These are phyloP conservation scores for Blastomyces gilchristii DNA, from an alignment of 2,329 filamentous ascomycete genomes.

Conservation along the genomic window DNA sequence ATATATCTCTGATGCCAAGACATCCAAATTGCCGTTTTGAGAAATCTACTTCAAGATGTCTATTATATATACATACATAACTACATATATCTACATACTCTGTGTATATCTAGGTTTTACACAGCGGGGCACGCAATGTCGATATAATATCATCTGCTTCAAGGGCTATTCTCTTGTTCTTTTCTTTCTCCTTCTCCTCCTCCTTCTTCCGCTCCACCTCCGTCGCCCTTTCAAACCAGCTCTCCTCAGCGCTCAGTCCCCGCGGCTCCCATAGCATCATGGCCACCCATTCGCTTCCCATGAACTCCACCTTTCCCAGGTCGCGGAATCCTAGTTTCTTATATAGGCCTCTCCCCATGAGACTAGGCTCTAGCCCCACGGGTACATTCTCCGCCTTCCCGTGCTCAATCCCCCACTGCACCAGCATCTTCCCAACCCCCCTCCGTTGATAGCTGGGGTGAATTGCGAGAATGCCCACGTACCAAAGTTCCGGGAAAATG, in stretches of 20 bases:
- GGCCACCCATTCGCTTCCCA: neutral
- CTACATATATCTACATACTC: too few relatives aligned
- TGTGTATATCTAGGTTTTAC: too few relatives aligned
- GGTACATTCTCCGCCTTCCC: slow-evolving; percentile 17
- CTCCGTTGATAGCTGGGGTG: slow-evolving; percentile 17
- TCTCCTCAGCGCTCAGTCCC: slow-evolving; percentile 3
- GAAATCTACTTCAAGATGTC: too few relatives aligned
- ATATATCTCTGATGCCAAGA: neutral
- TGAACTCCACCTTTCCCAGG: slow-evolving; percentile 10
- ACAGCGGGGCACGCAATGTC: too few relatives aligned
- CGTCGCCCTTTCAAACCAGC: slow-evolving; percentile 7
- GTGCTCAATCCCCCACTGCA: slow-evolving; percentile 16
- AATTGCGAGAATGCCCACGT: slow-evolving; percentile 19
- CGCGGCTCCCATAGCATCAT: slow-evolving; percentile 12
- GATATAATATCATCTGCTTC: too few relatives aligned
- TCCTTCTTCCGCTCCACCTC: neutral
- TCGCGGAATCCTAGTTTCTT: slow-evolving; percentile 18
- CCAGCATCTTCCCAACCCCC: slow-evolving; percentile 18
- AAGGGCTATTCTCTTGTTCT: neutral
- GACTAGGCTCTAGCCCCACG: slow-evolving; percentile 18
- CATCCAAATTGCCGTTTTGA: neutral
- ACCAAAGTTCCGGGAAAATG: slow-evolving; percentile 18
- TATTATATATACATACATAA: too few relatives aligned
- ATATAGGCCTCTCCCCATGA: slow-evolving; percentile 17
- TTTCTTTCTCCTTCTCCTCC: neutral